These are phyloP conservation scores for Candolleomyces aberdarensis DNA, from an alignment of 768 basidiomycete genomes.

Conservation along the genomic window DNA sequence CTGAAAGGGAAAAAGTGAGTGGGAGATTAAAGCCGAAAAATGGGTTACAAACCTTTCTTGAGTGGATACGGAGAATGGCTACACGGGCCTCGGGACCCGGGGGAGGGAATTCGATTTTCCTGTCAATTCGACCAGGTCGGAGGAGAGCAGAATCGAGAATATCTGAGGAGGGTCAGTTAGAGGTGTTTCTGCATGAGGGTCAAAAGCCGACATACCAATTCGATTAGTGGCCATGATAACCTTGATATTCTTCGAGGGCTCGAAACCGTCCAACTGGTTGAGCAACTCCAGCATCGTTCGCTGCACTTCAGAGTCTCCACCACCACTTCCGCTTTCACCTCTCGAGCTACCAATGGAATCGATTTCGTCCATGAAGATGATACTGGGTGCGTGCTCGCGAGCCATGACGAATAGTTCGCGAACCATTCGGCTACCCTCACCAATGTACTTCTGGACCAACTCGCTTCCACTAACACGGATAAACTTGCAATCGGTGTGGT, in stretches of 20 bases:
- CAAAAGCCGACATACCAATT: constrained; percentile 55
- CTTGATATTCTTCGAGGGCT: constrained; percentile 98
- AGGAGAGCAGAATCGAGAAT: constrained; percentile 93
- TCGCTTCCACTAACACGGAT: constrained; percentile 94
- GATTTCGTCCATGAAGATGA: constrained; percentile 99
- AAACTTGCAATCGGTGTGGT: constrained; percentile 97
- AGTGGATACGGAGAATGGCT: constrained; percentile 96
- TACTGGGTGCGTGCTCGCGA: constrained; percentile 92
- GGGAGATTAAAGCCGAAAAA: background rate
- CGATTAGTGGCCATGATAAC: constrained; percentile 97
- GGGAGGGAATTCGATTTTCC: constrained; percentile 98
- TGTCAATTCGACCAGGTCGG: constrained; percentile 91
- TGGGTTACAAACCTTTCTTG: constrained; percentile 65
- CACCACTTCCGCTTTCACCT: constrained; percentile 88
- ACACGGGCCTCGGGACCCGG: constrained; percentile 96
- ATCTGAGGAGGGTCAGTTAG: constrained; percentile 42
- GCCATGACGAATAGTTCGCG: constrained; percentile 99
- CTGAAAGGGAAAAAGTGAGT: constrained; percentile 31
- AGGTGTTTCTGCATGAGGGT: background rate
- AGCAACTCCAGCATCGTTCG: constrained; percentile 87
- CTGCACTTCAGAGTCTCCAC: constrained; percentile 87
- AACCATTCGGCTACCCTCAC: constrained; percentile 95
- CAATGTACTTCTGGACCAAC: constrained; percentile 97
- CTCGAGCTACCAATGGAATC: constrained; percentile 94
- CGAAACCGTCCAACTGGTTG: constrained; percentile 89